Conservation (phyloP, 2,329 filamentous ascomycete genomes). For the Didymella exigua region DNA sequence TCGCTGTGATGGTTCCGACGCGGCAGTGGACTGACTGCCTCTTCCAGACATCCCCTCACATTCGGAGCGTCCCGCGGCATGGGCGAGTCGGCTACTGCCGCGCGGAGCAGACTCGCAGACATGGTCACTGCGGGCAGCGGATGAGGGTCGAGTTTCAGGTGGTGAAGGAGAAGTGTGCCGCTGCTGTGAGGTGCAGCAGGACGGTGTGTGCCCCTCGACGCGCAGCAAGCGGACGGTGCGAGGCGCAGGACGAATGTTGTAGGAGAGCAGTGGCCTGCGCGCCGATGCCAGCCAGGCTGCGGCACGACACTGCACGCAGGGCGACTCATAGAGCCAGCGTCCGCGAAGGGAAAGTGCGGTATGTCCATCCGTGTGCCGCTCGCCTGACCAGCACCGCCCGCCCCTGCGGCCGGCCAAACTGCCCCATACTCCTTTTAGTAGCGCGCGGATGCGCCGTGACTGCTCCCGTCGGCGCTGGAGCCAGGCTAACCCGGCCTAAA, state of each 20-base stretch:
- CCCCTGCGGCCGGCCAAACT: neutral
- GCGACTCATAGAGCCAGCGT: conserved; percentile 2
- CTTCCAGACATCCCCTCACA: neutral
- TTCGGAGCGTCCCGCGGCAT: conserved; percentile 6
- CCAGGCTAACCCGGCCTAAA: conserved; percentile 8
- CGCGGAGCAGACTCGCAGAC: conserved; percentile 1
- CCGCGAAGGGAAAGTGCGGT: conserved; percentile 10
- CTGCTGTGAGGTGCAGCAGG: conserved; percentile 7
- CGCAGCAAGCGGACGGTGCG: neutral
- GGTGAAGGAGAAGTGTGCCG: conserved; percentile 1
- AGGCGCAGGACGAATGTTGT: neutral
- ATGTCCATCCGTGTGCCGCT: conserved; percentile 3
- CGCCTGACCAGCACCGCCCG: neutral
- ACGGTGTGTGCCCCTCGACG: conserved; percentile 1
- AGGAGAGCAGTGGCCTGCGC: neutral
- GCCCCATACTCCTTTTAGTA: neutral
- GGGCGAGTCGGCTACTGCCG: conserved; percentile 9
- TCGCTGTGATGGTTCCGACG: conserved; percentile 3
- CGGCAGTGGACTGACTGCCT: neutral
- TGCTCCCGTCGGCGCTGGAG: conserved; percentile 11
- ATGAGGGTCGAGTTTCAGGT: conserved; percentile 11
- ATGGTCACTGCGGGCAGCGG: conserved; percentile 1
- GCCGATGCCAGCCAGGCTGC: neutral
- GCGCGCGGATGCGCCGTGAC: conserved; percentile 10
- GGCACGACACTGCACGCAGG: neutral